Base-by-base conservation (phyloP, 768 basidiomycete species). In the Pulveroboletus sp. region DNA sequence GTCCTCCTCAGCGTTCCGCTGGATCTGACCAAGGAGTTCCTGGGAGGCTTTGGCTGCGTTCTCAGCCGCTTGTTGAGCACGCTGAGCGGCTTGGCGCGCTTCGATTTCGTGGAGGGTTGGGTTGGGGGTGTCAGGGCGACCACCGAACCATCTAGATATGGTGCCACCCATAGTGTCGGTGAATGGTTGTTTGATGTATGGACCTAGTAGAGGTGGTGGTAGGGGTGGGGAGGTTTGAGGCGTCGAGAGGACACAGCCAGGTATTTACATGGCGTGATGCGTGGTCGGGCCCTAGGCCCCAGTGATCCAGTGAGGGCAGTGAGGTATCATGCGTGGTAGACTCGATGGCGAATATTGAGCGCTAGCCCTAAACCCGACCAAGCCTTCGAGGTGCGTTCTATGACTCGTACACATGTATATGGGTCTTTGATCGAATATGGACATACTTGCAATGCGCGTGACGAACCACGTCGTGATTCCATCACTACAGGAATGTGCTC, bases 81-180 rank as follows among this genome's bases (percentile, higher is more conserved):
- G 19, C 43, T 63, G 60, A 3, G 60, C 63, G 0, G 6, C 0
- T 3, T 47, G 40, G 12, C 47, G 60, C 5, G 50, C 57, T 19
- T 49, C 12, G 13, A 61, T 63, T 0, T 50, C 36, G 14, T 20
- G 31, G 13, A 56, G 0, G 19, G 53, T 59, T 2, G 57, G 56
- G 40, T 56, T 61, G 17, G 21, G 19, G 0, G 2, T 5, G 6
- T 47, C 43, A 9, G 59, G 59, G 3, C 44, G 27, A 8, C 43
- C 2, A 8, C 56, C 55, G 12, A 57, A 45, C 14, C 35, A 19
- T 4, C 12, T 23, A 2, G 58, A 56, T 8, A 60, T 3, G 7
- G 17, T 20, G 1, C 19, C n/a, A 2, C 58, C 58, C 58, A 60
- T 60, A 14, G 13, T 13, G 40, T 3, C 9, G 17, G n/a, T n/a